These are phyloP conservation scores for Ceratocystis lukuohia DNA, from an alignment of 2,329 filamentous ascomycete species.

Conservation along the genomic window DNA sequence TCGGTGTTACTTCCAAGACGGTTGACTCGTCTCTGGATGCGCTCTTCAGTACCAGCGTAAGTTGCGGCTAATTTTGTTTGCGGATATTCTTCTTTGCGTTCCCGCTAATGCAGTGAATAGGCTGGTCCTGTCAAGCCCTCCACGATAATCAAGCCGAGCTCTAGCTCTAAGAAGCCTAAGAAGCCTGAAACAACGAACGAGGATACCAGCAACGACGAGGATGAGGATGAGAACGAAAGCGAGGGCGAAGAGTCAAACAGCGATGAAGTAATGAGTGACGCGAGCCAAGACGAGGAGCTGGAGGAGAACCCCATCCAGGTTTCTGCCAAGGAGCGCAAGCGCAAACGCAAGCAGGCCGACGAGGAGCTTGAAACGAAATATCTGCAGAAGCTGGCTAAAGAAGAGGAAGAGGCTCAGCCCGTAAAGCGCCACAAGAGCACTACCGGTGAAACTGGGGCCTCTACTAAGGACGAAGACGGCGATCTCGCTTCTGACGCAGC, in stretches of 20 bases:
- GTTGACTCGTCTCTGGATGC: conserved; percentile 57
- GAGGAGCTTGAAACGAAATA: conserved; percentile 60
- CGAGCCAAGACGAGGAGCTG: conserved; percentile 25
- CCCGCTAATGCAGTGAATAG: conserved; percentile 26
- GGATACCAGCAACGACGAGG: conserved; percentile 23
- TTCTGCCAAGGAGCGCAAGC: conserved; percentile 42
- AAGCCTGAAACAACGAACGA: conserved; percentile 25
- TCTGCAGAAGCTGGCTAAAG: conserved; percentile 48
- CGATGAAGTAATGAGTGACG: conserved; percentile 22
- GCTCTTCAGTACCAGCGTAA: conserved; percentile 60
- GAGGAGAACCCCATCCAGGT: conserved; percentile 28
- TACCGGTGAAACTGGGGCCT: conserved; percentile 27
- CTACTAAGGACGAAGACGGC: conserved; percentile 38
- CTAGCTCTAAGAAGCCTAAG: conserved; percentile 24
- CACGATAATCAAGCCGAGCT: conserved; percentile 24
- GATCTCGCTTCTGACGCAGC: conserved; percentile 26
- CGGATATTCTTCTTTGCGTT: neutral
- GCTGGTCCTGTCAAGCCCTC: conserved; percentile 38
- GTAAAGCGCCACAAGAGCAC: conserved; percentile 34
- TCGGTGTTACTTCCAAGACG: conserved; percentile 31
- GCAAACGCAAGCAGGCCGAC: conserved; percentile 53
- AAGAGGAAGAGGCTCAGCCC: conserved; percentile 32
- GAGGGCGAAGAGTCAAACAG: conserved; percentile 27
- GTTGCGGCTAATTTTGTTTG: conserved; percentile 26
- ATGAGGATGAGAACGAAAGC: conserved; percentile 23